phyloP scores from a whole-genome alignment of 2,329 filamentous ascomycete species.

The Colletotrichum plurivorum region DNA sequence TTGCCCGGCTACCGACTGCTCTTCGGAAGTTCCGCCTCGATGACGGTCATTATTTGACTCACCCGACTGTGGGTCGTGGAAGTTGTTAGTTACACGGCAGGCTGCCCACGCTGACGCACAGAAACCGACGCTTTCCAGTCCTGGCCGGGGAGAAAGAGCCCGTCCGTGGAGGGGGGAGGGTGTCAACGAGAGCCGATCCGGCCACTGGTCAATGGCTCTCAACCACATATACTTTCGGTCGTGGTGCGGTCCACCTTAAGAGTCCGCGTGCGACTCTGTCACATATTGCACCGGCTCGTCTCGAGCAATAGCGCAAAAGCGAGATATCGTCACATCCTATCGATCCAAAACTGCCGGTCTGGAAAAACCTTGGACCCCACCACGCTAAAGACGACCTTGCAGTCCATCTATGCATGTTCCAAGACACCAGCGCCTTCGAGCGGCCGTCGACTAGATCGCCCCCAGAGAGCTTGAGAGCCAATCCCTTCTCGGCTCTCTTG shows the following conservation, averaged over 20 bases:
- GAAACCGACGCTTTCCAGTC: conserved; percentile 6
- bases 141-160: conserved; percentile 11
- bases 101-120: conserved; percentile 12
- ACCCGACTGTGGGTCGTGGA: neutral
- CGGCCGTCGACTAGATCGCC: conserved; percentile 15
- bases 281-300: conserved; percentile 37
- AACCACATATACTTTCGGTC: conserved; percentile 1
- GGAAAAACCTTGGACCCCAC: conserved; percentile 33
- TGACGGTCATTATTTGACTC: conserved; percentile 1
- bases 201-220: conserved; percentile 11
- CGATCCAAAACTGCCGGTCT: conserved; percentile 40
- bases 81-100: conserved; percentile 28
- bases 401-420: conserved; percentile 34
- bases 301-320: conserved; percentile 38
- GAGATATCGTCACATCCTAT: conserved; percentile 42
- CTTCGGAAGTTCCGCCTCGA: neutral
- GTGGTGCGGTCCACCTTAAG: conserved; percentile 21
- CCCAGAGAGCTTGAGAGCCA: conserved; percentile 14
- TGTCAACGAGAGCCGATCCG: conserved; percentile 10
- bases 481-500: neutral
- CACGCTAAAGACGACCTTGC: conserved; percentile 32
- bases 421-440: conserved; percentile 21
- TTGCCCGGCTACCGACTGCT: no score
- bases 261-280: conserved; percentile 30
- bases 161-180: conserved; percentile 3